These are phyloP conservation scores for Irpex sp. DNA, from an alignment of 1,284 basidiomycete genomes.

Conservation along the genomic window DNA sequence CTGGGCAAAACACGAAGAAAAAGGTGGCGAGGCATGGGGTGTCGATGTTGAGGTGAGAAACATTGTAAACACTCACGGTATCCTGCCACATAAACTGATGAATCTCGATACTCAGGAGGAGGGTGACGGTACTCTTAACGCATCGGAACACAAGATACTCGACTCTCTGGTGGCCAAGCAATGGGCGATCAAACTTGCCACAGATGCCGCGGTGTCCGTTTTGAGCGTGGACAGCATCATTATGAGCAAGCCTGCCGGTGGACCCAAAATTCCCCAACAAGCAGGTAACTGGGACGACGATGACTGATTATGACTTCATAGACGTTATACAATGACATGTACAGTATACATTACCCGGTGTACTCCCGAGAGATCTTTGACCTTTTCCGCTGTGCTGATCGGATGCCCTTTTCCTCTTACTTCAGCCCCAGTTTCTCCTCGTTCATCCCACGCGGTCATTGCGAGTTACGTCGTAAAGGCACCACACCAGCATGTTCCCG, in stretches of 20 bases:
- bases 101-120: conserved; percentile 48
- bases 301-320: conserved; percentile 16
- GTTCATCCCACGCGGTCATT: neutral
- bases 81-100: conserved; percentile 1
- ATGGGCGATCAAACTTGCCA: conserved; percentile 88
- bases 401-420: no score
- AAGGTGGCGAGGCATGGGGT: conserved; percentile 73
- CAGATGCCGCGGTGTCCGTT: conserved; percentile 92
- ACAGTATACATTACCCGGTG: neutral
- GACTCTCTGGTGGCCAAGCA: conserved; percentile 87
- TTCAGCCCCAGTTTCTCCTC: neutral
- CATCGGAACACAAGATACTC: conserved; percentile 64
- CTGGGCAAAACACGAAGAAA: conserved; percentile 85
- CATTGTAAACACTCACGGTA: neutral
- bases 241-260: conserved; percentile 92
- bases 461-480: no score
- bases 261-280: conserved; percentile 82
- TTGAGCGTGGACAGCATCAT: conserved; percentile 98
- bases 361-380: neutral
- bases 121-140: conserved; percentile 68
- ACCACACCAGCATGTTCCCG: no score
- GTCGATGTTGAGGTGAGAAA: conserved; percentile 85
- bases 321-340: neutral
- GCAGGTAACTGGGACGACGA: conserved; percentile 83
- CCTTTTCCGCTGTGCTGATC: neutral